A percentile compares a stretch with the other conserved stretches of the same genome.
Conservation (phyloP, 129 eudicot genomes). For the Oenanthe sinensis region DNA sequence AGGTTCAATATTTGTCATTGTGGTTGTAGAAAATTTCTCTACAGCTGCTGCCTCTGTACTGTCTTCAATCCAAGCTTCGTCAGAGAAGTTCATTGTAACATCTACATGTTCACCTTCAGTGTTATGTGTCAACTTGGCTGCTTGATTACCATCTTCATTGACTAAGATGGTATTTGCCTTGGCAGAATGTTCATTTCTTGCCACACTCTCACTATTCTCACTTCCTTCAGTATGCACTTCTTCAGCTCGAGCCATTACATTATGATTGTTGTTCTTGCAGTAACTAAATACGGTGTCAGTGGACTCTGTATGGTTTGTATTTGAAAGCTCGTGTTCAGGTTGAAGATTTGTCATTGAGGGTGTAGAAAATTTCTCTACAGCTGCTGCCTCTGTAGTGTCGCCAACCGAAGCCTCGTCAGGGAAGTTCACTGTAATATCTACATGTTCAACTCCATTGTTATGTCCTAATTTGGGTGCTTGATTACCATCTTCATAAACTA, state of each 20-base stretch:
- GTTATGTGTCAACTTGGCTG: conserved; percentile 3
- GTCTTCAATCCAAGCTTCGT: conserved; percentile 11
- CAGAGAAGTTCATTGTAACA: conserved; percentile 8
- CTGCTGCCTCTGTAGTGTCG: conserved; percentile 7
- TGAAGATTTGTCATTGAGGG: conserved; percentile 4
- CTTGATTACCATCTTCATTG: conserved; percentile 11
- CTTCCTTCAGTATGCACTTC: conserved; percentile 4
- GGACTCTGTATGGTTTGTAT: background rate
- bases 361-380: background rate
- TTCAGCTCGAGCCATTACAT: background rate
- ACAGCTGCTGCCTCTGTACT: conserved; percentile 7
- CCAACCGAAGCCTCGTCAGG: conserved; percentile 14
- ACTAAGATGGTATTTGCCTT: background rate
- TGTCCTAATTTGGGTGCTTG: conserved; percentile 8
- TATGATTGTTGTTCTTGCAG: background rate
- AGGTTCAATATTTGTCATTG: conserved; percentile 9
- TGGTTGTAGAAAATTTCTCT: background rate
- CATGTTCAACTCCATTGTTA: conserved; percentile 9
- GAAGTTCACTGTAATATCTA: conserved; percentile 5
- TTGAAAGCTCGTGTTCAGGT: background rate
- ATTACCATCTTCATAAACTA: conserved; percentile 4
- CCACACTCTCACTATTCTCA: background rate
- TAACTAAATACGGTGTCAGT: background rate
- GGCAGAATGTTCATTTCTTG: background rate
- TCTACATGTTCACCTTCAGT: conserved; percentile 8